Percentiles rank a stretch among this genome's conserved stretches.
phyloP scores from a whole-genome alignment of 208 protist genomes.

The Acanthamoeba sp. region DNA sequence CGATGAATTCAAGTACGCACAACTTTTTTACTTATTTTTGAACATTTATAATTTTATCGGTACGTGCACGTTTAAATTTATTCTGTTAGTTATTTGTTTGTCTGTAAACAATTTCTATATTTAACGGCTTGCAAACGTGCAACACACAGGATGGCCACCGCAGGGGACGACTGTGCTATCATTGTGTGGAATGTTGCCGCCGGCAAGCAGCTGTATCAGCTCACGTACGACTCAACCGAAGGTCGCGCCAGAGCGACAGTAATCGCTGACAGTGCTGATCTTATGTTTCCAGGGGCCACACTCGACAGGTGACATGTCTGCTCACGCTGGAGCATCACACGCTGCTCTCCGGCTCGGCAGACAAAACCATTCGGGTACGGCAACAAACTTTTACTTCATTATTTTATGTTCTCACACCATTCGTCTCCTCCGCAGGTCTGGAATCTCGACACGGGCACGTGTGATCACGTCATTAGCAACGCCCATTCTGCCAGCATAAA shows the following conservation, averaged over 20 bases:
- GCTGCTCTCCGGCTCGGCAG: conserved; percentile 70
- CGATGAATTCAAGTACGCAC: conserved; percentile 47
- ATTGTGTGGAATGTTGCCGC: conserved; percentile 68
- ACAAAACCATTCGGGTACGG: conserved; percentile 64
- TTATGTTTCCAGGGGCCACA: background rate
- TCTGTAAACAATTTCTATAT: background rate
- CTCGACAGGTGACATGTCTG: conserved; percentile 57
- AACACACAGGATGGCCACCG: conserved; percentile 60
- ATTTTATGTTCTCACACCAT: background rate
- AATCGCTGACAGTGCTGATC: too few species aligned
- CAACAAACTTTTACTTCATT: background rate
- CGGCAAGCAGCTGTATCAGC: conserved; percentile 41
- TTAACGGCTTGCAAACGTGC: too few species aligned
- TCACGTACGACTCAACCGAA: background rate
- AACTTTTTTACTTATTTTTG: background rate
- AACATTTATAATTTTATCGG: background rate
- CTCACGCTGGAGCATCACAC: conserved; percentile 60
- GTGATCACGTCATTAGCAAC: conserved; percentile 44
- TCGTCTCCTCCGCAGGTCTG: conserved; percentile 2
- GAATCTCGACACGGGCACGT: conserved; percentile 67
- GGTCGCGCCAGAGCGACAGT: background rate
- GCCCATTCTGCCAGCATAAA: conserved; percentile 42
- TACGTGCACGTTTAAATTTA: background rate
- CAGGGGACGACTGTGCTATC: conserved; percentile 32
- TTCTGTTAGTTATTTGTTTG: background rate